Evolutionary conservation across 495 filamentous ascomycete genomes (phyloP).

Genomic region (Penicillium paradoxum): DNA sequence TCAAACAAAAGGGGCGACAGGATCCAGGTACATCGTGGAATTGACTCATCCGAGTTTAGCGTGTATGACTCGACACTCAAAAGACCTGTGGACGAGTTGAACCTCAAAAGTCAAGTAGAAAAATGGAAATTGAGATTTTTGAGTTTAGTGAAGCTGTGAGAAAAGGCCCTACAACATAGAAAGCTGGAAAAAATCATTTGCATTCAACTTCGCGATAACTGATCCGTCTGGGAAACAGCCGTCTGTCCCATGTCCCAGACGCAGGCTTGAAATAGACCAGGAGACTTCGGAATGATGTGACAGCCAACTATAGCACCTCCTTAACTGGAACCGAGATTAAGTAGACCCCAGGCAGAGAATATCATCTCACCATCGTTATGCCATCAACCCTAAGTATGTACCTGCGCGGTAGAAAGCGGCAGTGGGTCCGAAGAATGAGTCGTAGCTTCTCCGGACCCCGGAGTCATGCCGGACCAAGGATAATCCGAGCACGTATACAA

Average conservation of each 20-base stretch:
- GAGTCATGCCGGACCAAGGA: slow-evolving; percentile 19
- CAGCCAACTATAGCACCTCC: no score
- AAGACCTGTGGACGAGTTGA: not conserved
- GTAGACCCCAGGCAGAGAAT: no score
- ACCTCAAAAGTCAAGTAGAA: not conserved
- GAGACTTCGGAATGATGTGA: not conserved
- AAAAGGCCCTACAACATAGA: not conserved
- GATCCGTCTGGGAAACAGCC: slow-evolving; percentile 15
- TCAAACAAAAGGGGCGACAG: slow-evolving; percentile 35
- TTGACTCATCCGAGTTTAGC: slow-evolving; percentile 32
- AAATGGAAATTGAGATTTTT: not conserved
- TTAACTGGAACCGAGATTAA: no score
- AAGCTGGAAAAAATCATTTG: not conserved
- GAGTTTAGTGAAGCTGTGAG: not conserved
- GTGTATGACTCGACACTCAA: slow-evolving; percentile 1
- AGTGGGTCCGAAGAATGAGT: not conserved
- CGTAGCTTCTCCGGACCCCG: slow-evolving; percentile 18
- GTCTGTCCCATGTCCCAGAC: not conserved
- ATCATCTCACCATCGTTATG: not conserved
- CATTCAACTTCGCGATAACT: slow-evolving; percentile 10
- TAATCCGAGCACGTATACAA: slow-evolving; percentile 23
- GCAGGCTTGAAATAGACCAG: not conserved
- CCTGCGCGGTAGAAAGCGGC: no score
- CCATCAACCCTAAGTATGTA: not conserved
- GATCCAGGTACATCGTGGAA: slow-evolving; percentile 29